Percentiles rank a stretch among this genome's conserved stretches.
Evolutionary conservation across 2,329 filamentous ascomycete genomes (phyloP).

Genomic region (Aspergillus fischeri): DNA sequence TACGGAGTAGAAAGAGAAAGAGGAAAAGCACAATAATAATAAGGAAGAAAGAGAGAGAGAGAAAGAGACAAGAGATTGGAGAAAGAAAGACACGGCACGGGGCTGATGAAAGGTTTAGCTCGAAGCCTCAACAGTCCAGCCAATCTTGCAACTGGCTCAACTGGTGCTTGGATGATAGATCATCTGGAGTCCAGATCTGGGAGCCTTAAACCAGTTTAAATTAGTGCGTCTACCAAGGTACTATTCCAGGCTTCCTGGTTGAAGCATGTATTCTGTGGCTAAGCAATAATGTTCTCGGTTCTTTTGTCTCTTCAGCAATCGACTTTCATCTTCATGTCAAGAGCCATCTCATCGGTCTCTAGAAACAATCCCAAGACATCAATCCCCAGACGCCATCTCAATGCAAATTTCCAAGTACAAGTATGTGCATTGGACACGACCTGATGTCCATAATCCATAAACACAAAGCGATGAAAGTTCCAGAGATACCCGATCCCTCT

Average conservation of each 20-base stretch:
- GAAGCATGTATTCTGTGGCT: background rate
- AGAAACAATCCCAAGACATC: background rate
- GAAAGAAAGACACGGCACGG: conserved; percentile 1
- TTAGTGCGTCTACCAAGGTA: background rate
- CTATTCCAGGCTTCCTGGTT: background rate
- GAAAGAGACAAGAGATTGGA: conserved; percentile 4
- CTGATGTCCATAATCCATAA: background rate
- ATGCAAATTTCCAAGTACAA: background rate
- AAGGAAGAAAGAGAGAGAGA: conserved; percentile 1
- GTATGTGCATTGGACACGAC: background rate
- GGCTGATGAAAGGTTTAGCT: background rate
- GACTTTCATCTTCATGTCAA: background rate
- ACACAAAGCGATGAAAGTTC: background rate
- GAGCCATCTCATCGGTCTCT: background rate
- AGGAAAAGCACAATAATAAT: conserved; percentile 1
- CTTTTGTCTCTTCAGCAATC: background rate
- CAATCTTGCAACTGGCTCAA: no score
- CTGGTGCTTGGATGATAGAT: background rate
- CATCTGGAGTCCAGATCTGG: no score
- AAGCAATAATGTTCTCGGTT: background rate
- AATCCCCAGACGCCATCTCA: background rate
- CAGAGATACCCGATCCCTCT: background rate
- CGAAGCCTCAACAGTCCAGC: background rate
- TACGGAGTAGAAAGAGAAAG: conserved; percentile 1
- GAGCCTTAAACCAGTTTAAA: background rate